Conservation (phyloP, 1,284 basidiomycete species). For the Mrakiaceae sp. region DNA sequence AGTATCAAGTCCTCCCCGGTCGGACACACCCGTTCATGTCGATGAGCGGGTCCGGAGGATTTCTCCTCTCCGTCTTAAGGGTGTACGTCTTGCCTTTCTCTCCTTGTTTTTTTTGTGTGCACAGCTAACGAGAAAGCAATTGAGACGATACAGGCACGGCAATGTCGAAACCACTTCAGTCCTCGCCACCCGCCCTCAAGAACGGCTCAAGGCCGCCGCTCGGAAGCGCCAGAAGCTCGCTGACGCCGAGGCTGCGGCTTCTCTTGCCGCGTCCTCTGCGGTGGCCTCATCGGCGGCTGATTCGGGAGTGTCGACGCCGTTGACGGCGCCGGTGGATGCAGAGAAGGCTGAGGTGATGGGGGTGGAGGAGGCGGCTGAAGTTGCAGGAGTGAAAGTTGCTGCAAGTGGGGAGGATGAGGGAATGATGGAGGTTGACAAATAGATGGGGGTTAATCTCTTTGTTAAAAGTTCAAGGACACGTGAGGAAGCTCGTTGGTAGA, state of each 20-base stretch:
- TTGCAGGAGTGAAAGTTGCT: too few relatives aligned
- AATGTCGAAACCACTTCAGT: constrained; percentile 11
- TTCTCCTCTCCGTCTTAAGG: constrained; percentile 69
- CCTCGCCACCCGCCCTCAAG: constrained; percentile 7
- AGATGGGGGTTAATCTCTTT: too few relatives aligned
- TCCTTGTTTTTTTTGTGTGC: background rate
- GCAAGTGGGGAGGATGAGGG: too few relatives aligned
- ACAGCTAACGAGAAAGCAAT: background rate
- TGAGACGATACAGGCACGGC: background rate
- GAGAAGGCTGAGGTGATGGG: background rate
- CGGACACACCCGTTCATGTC: constrained; percentile 94
- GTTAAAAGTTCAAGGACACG: too few relatives aligned
- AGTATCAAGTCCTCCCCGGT: constrained; percentile 90
- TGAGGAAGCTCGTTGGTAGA: too few relatives aligned
- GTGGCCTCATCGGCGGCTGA: too few relatives aligned
- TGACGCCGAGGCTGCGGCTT: constrained; percentile 4
- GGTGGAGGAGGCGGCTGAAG: background rate
- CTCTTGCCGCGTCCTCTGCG: background rate
- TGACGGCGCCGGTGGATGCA: background rate
- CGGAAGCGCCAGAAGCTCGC: constrained; percentile 12
- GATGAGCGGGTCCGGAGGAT: constrained; percentile 79
- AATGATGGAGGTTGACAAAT: too few relatives aligned
- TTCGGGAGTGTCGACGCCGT: background rate
- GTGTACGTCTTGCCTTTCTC: constrained; percentile 47
- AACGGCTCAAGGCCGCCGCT: constrained; percentile 4